phyloP scores from a whole-genome alignment of 352 stramenopile species.

The Stephanocyclus meneghinianus region DNA sequence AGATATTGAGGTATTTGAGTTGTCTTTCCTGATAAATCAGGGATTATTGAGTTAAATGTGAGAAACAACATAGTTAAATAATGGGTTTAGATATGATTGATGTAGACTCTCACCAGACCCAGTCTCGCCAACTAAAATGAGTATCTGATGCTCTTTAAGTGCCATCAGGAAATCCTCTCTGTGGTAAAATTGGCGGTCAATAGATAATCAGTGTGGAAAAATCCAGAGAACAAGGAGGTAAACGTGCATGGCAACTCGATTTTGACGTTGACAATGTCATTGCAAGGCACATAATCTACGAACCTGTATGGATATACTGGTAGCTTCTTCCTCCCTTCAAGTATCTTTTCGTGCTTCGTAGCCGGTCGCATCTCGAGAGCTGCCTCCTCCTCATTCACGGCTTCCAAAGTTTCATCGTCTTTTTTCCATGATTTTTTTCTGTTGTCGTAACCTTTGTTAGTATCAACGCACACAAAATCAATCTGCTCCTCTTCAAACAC shows the following conservation, averaged over 20 bases:
- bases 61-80: neutral
- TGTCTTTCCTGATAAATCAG: constrained; percentile 90
- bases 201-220: neutral
- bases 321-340: constrained; percentile 92
- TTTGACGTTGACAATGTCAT: too few species aligned
- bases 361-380: constrained; percentile 37
- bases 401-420: constrained; percentile 29
- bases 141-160: constrained; percentile 92
- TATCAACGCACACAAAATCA: constrained; percentile 93
- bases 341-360: constrained; percentile 91
- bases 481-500: constrained; percentile 97
- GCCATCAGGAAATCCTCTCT: constrained; percentile 95
- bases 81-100: neutral
- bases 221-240: too few species aligned
- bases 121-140: constrained; percentile 85
- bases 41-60: neutral
- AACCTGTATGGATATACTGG: constrained; percentile 93
- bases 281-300: neutral
- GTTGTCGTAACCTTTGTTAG: constrained; percentile 78
- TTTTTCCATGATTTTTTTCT: constrained; percentile 42
- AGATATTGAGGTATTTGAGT: constrained; percentile 99
- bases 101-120: constrained; percentile 47
- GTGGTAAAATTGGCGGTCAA: neutral
- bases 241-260: too few species aligned
- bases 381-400: constrained; percentile 35